Conservation (phyloP, 2,329 filamentous ascomycete genomes). For the Ophiostoma sp. region DNA sequence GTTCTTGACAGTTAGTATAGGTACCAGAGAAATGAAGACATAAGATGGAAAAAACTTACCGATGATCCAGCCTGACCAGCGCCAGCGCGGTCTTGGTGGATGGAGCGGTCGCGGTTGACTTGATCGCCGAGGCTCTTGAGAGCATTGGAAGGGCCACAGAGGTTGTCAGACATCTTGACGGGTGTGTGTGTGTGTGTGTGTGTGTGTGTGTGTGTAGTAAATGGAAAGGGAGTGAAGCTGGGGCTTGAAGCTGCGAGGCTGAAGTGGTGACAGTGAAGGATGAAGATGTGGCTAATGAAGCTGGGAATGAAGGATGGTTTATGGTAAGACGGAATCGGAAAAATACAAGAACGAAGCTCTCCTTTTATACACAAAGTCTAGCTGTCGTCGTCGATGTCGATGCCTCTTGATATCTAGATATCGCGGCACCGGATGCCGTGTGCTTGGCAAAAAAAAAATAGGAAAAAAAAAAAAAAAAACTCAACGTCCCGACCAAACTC, state of each 20-base stretch:
- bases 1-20: constrained; percentile 14
- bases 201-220: not conserved
- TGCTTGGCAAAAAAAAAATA: no score
- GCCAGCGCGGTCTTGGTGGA: constrained; percentile 64
- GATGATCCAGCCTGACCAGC: constrained; percentile 25
- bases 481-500: not conserved
- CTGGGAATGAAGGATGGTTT: not conserved
- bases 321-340: not conserved
- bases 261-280: not conserved
- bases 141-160: constrained; percentile 67
- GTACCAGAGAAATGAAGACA: not conserved
- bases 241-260: not conserved
- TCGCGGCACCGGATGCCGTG: not conserved
- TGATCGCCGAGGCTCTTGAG: constrained; percentile 69
- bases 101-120: constrained; percentile 59
- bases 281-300: not conserved
- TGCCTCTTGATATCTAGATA: not conserved
- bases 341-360: not conserved
- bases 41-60: constrained; percentile 24
- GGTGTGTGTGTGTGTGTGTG: not conserved
- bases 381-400: not conserved
- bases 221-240: not conserved
- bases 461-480: no score
- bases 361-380: not conserved
- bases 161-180: constrained; percentile 37